Conservation (phyloP, 176 grass and related monocot species). For the Hordeum marinum region DNA sequence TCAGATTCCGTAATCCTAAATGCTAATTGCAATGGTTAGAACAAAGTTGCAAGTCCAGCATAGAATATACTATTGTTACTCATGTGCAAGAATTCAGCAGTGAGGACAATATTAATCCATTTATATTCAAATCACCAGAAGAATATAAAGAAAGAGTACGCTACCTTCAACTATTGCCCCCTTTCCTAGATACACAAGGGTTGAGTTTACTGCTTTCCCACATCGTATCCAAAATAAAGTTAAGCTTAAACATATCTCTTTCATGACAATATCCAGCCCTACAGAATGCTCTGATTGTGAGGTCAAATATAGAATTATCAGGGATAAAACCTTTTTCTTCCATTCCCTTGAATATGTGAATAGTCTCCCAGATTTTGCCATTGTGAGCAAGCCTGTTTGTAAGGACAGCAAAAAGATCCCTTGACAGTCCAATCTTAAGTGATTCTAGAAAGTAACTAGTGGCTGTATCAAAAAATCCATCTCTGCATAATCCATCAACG, state of each 20-base stretch:
- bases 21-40: background rate
- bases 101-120: background rate
- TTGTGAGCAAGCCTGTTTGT: slow-evolving; percentile 52
- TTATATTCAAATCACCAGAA: background rate
- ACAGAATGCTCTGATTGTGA: slow-evolving; percentile 53
- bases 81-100: background rate
- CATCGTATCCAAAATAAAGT: slow-evolving; percentile 60
- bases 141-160: slow-evolving; percentile 9
- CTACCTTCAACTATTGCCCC: background rate
- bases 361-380: slow-evolving; percentile 39
- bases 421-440: slow-evolving; percentile 43
- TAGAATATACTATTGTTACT: background rate
- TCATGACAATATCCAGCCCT: slow-evolving; percentile 45
- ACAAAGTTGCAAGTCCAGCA: background rate
- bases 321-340: slow-evolving; percentile 22
- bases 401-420: slow-evolving; percentile 43
- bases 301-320: slow-evolving; percentile 41
- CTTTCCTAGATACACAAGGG: background rate
- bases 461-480: slow-evolving; percentile 46
- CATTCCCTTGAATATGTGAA: slow-evolving; percentile 32
- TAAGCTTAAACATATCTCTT: slow-evolving; percentile 30
- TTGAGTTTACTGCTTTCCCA: slow-evolving; percentile 31
- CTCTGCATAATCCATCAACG: slow-evolving; percentile 52
- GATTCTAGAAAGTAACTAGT: slow-evolving; percentile 35
- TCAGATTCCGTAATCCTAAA: background rate